Percentiles rank a stretch among this genome's conserved stretches.
phyloP scores from a whole-genome alignment of 768 basidiomycete genomes.

The Suillus decipiens region DNA sequence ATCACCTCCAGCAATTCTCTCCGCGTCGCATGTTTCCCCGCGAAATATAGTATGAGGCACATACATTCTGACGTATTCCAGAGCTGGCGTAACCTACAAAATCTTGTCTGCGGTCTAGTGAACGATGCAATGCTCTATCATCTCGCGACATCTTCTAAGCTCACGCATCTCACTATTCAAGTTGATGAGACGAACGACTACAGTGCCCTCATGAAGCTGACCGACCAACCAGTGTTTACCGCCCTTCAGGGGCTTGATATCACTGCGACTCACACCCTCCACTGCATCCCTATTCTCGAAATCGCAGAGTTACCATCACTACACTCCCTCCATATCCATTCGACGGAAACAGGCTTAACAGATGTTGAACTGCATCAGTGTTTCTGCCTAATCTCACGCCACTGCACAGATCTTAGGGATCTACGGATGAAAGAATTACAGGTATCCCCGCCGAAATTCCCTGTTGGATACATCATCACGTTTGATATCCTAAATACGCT shows the following conservation, averaged over 20 bases:
- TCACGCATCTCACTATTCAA: slow-evolving; percentile 2
- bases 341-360: background rate
- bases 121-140: slow-evolving; percentile 4
- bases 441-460: slow-evolving; percentile 1
- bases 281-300: background rate
- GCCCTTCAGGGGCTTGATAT: background rate
- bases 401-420: background rate
- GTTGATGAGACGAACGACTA: background rate
- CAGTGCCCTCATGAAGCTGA: background rate
- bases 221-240: background rate
- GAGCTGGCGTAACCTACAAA: slow-evolving; percentile 1
- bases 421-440: background rate
- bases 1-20: background rate
- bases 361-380: background rate
- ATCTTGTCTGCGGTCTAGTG: slow-evolving; percentile 4
- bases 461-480: slow-evolving; percentile 4
- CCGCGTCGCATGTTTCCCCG: background rate
- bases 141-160: slow-evolving; percentile 1
- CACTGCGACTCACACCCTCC: background rate
- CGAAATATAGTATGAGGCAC: slow-evolving; percentile 3
- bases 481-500: slow-evolving; percentile 2
- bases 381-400: background rate
- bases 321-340: slow-evolving; percentile 1
- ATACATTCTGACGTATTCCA: slow-evolving; percentile 5
- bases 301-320: slow-evolving; percentile 1